Base-by-base conservation (phyloP, 306 rosid species). In the Leucaena leucocephala region DNA sequence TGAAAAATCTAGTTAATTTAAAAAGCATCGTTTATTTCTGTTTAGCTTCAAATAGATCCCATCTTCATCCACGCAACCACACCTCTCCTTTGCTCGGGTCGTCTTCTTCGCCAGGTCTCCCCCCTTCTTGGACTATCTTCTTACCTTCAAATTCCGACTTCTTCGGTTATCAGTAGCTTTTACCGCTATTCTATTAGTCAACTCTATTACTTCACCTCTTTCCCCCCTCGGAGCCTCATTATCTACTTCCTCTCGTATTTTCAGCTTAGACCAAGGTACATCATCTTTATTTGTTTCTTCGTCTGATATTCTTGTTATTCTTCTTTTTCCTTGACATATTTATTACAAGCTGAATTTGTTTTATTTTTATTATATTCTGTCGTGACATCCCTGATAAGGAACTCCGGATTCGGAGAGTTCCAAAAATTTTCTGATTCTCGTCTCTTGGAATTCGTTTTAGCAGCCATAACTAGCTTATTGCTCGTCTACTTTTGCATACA, bases 181-280 rank as follows among this genome's bases (percentile, higher is more conserved):
- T n/a, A 14, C 43, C 19, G 33, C 52, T 34, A 3, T 72, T 40
- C 39, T 35, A 22, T 72, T 76, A 38, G 22, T 81, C 81, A 78
- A 42, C 54, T 44, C 79, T 3, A 2, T 44, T 8, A 68, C 45
- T 66, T 78, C 61, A 35, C 66, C 43, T 52, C 76, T n/a, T 75
- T 72, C 34, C 19, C 54, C 45, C 55, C 3, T 48, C 13, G 38
- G 5, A 34, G 58, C 64, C 40, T 59, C 64, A 35, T 44, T 58
- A 57, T 15, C 44, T 76, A 19, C 27, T 57, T 45, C 14, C 71
- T 42, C 75, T 39, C 8, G 44, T 71, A 36, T 43, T 68, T 6
- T 58, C 76, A 70, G 39, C 83, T 79, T 72, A 77, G 78, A 57
- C 36, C 76, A 73, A 82, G 90, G 90, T 89, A 80, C 27, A 27